Base-by-base conservation (phyloP, 768 basidiomycete species). In the Hypholoma sublateritium region DNA sequence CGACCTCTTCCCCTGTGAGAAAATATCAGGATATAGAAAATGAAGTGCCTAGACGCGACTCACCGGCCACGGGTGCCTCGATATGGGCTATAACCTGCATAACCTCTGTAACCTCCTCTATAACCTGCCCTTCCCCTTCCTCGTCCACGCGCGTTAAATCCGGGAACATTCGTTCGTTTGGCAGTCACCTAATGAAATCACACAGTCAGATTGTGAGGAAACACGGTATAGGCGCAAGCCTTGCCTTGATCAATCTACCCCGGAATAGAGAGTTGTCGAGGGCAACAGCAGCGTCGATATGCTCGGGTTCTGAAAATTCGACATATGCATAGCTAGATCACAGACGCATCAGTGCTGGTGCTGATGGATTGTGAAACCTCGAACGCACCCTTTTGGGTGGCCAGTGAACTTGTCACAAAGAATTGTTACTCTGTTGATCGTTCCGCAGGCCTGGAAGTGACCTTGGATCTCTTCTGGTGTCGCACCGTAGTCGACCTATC, bases 341-440 rank as follows among this genome's bases (percentile, higher is more conserved):
- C 48, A 53, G 47, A 16, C 12, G 13, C 19, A 56, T 54, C 28
- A 56, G 43, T 41, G 45, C 28, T 32, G n/a, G 22, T 21, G 21
- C 24, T 42, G 47, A 3, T 24, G 41, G 44, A 47, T 60, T n/a
- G 57, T 54, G 56, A 34, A 53, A 44, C 8, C 41, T 13, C 13
- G 28, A 7, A 3, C 62, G 50, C 62, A 95, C 95, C 97, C 97
- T 85, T 98, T 98, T 46, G 97, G 96, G 76, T 98, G 95, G 47
- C 97, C 97, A 21, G 96, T 98, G 74, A 96, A 98, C 77, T 98
- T 98, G 83, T 99, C 97, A 73, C 96, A 98, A 25, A 99, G 86
- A 67, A 99, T 99, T 0, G 97, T 99, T 42, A 99, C 95, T 65
- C 97, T 86, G 76, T 99, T 99, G 74, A 99, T 99, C 14, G 91